phyloP scores from a whole-genome alignment of 2,329 filamentous ascomycete species.

The Cercospora zeae-maydis region DNA sequence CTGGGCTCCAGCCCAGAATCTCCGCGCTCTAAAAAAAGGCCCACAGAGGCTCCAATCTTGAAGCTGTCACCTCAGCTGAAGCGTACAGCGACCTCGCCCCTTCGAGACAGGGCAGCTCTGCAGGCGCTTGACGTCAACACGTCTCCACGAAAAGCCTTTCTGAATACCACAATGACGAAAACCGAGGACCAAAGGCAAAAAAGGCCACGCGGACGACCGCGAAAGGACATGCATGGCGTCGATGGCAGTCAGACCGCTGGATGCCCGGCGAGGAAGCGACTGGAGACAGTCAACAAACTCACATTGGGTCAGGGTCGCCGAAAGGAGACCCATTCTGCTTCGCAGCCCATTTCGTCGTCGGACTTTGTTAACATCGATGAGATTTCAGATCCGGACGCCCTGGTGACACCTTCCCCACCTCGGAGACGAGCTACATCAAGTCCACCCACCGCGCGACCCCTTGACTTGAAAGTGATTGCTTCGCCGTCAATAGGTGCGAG shows the following conservation, averaged over 20 bases:
- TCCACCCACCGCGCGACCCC: slow-evolving; percentile 21
- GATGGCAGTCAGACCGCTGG: slow-evolving; percentile 14
- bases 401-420: slow-evolving; percentile 33
- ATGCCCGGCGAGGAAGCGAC: slow-evolving; percentile 17
- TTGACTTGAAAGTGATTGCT: slow-evolving; percentile 20
- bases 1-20: slow-evolving; percentile 5
- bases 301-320: not conserved
- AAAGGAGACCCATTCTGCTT: slow-evolving; percentile 14
- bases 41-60: not conserved
- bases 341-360: slow-evolving; percentile 18
- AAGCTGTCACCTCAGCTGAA: not conserved
- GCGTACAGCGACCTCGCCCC: slow-evolving; percentile 20
- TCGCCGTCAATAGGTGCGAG: slow-evolving; percentile 16
- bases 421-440: slow-evolving; percentile 30
- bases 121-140: slow-evolving; percentile 29
- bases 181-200: not conserved
- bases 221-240: slow-evolving; percentile 15
- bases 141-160: slow-evolving; percentile 12
- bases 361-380: slow-evolving; percentile 33
- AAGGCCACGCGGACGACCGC: slow-evolving; percentile 26
- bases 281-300: not conserved
- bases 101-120: slow-evolving; percentile 22
- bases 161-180: slow-evolving; percentile 2
- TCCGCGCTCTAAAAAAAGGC: not conserved
- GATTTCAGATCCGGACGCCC: slow-evolving; percentile 35